Base-by-base conservation (phyloP, 2,329 filamentous ascomycete species). In the Fusarium sp. region DNA sequence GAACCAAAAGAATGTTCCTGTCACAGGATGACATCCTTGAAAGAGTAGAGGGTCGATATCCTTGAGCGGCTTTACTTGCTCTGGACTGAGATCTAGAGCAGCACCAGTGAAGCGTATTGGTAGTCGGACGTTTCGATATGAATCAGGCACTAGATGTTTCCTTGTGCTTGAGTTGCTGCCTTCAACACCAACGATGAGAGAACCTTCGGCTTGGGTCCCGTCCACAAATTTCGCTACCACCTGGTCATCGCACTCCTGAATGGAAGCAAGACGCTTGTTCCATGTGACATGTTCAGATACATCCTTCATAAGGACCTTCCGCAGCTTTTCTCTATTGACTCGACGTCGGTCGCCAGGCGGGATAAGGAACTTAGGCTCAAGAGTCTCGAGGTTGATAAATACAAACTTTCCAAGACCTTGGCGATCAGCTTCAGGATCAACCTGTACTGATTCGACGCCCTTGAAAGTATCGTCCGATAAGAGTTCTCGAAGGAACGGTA, bases 321-420 rank as follows among this genome's bases (percentile, higher is more conserved):
- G n/a, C 14, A 61, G n/a, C 4, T 37, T 61, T 41, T 61, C 58
- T 22, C 58, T 49, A 29, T 61, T 61, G 16, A 61, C 58, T 18
- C 58, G 58, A 44, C 58, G 55, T 24, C 58, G 29, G 6, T 61
- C 58, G 34, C 58, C 58, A 11, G 58, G 55, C 0, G 58, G 59
- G 1, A 61, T 61, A 10, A 60, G 55, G 1, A 61, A 61, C 14
- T 61, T 61, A 1, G 59, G 59, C 20, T 61, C 56, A 1, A 60
- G 37, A 4, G 59, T 61, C 18, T 60, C 29, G 2, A 61, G 55
- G 1, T 61, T 61, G 20, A 61, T 52, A 11, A 60, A 61, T 0
- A 60, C 56, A 16, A 61, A 61, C 7, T 61, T 61, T 29, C 58
- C 58, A 9, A 59, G 58, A 2, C 58, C 58, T 37, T 61, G 58